Base-by-base conservation (phyloP, 495 filamentous ascomycete species). In the Penicillium herquei region DNA sequence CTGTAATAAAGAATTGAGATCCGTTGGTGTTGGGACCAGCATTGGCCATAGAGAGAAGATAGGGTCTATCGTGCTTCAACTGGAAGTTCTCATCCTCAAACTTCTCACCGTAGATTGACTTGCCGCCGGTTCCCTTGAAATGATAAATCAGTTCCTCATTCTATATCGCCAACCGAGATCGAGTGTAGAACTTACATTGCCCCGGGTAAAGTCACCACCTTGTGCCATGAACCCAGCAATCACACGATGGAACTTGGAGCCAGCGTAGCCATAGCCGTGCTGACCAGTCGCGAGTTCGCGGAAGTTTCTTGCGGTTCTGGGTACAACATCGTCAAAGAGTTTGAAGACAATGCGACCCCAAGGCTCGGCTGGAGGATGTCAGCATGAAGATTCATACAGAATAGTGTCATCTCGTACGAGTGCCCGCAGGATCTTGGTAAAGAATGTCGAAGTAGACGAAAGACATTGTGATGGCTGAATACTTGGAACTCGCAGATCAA, bases 1-100 rank as follows among this genome's bases (percentile, higher is more conserved):
- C 94, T 30, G 91, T 96, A 61, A 96, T 72, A 81, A 96, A 96
- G 82, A 96, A 96, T 65, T 96, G 92, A 31, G 84, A 89, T 51
- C 92, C 91, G 63, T 96, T 96, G 66, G 53, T 57, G 54, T 71
- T 67, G 6, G 89, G 88, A 39, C 91, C 91, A 56, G 91, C 88
- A 63, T 96, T 96, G 30, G 91, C 91, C 91, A 96, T 96, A 57
- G 85, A 89, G 42, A 96, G 75, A 51, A 95, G 72, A 74, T 92
- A 92, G 0, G 91, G 87, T 55, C 83, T 83, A 45, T 87, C 83
- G 64, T 96, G 91, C 76, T 87, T 87, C 51, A 82, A 68, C 14
- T 80, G 65, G 67, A 96, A 95, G 71, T 91, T 93, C 78, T 96
- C 91, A 63, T 96, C 91, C 49, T 84, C 84, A 55, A 96, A 96